These are phyloP conservation scores for Rosa persica DNA, from an alignment of 306 rosid genomes.

Conservation along the genomic window DNA sequence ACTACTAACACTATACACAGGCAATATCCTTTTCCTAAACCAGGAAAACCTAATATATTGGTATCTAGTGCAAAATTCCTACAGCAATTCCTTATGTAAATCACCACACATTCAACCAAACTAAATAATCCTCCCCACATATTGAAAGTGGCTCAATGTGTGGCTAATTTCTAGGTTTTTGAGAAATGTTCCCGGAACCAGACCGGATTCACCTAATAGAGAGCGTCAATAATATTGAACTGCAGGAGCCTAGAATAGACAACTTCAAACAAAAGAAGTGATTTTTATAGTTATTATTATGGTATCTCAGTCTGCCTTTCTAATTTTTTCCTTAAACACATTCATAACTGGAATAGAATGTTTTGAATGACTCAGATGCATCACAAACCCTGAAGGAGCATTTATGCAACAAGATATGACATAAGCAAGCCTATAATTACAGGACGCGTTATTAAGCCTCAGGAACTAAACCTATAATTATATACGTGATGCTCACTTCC, in stretches of 20 bases:
- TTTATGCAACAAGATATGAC: not conserved
- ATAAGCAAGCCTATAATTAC: not conserved
- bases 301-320: not conserved
- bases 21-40: not conserved
- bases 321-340: not conserved
- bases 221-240: not conserved
- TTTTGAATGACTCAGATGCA: not conserved
- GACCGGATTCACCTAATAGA: not conserved
- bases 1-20: not conserved
- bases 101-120: not conserved
- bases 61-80: not conserved
- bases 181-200: not conserved
- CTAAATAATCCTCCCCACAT: not conserved
- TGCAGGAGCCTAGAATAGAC: not conserved
- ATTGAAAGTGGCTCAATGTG: slow-evolving; percentile 3
- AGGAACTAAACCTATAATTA: not conserved
- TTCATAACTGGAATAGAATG: not conserved
- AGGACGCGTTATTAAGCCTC: not conserved
- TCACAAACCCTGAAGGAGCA: not conserved
- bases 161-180: not conserved
- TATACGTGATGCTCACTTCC: not conserved
- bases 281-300: not conserved
- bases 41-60: not conserved
- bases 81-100: not conserved
- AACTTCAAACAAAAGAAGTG: not conserved